A percentile compares a stretch with the other conserved stretches of the same genome.
These are phyloP conservation scores for Serendipita vermifera DNA, from an alignment of 768 basidiomycete genomes.

Conservation along the genomic window DNA sequence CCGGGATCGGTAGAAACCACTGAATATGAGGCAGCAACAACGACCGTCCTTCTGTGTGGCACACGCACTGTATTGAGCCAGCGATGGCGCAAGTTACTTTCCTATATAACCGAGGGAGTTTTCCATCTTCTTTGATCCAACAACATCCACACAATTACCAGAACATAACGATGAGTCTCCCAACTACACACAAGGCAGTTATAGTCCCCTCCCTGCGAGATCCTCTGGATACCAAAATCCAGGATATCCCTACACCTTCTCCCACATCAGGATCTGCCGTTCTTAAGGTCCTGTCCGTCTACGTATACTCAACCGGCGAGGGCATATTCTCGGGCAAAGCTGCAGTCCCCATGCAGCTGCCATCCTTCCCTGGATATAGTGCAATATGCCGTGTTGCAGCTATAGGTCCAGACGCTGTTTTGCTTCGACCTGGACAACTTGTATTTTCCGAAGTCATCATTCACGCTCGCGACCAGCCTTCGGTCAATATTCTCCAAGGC, in stretches of 20 bases:
- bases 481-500: conserved; percentile 5
- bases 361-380: not conserved
- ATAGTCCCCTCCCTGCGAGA: not conserved
- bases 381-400: not conserved
- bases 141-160: no score
- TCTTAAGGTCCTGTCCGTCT: not conserved
- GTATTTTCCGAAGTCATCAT: not conserved
- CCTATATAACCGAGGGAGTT: no score
- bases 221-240: not conserved
- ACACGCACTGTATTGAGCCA: no score
- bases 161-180: not conserved
- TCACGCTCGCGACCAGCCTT: not conserved
- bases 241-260: not conserved
- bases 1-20: no score
- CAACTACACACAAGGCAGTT: not conserved
- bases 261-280: not conserved
- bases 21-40: no score
- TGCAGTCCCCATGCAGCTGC: not conserved
- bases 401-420: not conserved
- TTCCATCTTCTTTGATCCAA: no score
- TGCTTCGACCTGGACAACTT: not conserved
- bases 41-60: no score
- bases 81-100: no score
- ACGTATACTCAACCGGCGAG: not conserved
- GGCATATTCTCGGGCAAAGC: not conserved